Percentiles rank a stretch among this genome's conserved stretches.
These are phyloP conservation scores for Ceratocystis destructans DNA, from an alignment of 2,329 filamentous ascomycete species.

Conservation along the genomic window DNA sequence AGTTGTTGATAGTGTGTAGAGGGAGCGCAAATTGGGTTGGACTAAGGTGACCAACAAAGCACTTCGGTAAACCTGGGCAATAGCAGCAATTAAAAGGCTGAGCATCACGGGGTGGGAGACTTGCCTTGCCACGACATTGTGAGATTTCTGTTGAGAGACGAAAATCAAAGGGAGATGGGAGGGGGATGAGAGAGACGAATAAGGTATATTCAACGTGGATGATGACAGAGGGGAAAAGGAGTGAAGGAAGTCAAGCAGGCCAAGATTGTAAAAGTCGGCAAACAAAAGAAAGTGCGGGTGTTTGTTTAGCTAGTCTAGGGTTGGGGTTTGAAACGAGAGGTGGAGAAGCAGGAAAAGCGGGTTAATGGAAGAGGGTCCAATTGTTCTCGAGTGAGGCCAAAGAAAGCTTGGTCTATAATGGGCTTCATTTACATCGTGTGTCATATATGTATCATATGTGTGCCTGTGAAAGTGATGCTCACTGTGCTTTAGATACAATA, in stretches of 20 bases:
- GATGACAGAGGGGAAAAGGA: not conserved
- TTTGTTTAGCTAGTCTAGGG: not conserved
- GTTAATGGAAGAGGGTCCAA: not conserved
- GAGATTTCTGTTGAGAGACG: constrained; percentile 14
- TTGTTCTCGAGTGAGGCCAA: not conserved
- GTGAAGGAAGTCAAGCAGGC: constrained; percentile 14
- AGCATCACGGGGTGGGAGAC: constrained; percentile 13
- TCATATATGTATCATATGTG: not conserved
- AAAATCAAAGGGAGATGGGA: constrained; percentile 16
- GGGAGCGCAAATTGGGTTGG: not conserved
- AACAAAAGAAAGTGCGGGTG: constrained; percentile 5
- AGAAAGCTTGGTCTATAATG: not conserved
- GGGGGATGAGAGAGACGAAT: constrained; percentile 15
- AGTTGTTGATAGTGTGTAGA: not conserved
- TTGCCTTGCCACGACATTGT: constrained; percentile 66
- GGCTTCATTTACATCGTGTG: not conserved
- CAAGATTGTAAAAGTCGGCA: constrained; percentile 13
- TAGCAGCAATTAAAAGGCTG: not conserved
- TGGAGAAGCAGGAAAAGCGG: not conserved
- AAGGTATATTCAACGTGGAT: constrained; percentile 11
- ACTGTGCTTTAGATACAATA: no score
- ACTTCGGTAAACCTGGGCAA: not conserved
- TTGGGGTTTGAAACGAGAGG: not conserved
- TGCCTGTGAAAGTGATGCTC: not conserved
- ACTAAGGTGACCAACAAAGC: not conserved